Evolutionary conservation across 2,329 filamentous ascomycete genomes (phyloP), one percentile per base, ranked within the genome.

Genomic region (Xylaria sp.): DNA sequence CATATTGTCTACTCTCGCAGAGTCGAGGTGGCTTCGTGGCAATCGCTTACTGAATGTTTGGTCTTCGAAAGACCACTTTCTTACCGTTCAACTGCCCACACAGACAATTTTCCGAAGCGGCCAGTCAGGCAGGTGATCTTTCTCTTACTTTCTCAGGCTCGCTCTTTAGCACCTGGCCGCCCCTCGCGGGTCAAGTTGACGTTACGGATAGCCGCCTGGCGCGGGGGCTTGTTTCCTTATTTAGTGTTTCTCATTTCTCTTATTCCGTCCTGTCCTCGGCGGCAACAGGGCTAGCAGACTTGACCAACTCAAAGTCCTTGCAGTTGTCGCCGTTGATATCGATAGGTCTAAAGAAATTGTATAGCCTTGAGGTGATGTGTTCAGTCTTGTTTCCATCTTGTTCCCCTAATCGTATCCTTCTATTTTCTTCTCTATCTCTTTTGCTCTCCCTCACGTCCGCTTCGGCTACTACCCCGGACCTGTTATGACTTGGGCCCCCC

Each of bases 11-110:
- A 56, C 62, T 65, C 62, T 65, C 50, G 57, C 44, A 52, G 53
- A 52, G 45, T 54, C 54, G 50, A 52, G 52, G 60, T 61, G 62
- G 64, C 63, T 70, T 70, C 68, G 68, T 70, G 68, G 68, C 68
- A 68, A 34, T 53, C 60, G 59, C 68, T 68, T 52, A 69, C 62
- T 69, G 66, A 65, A 57, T 50, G 56, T 54, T 49, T 37, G 46
- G 46, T 52, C 47, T 58, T 60, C 52, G 49, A 62, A 49, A 56
- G 44, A 52, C 48, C 50, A 54, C 39, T 55, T 39, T 51, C 41
- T 48, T n/a, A n/a, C 21, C 29, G 22, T 47, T 39, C 42, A 53
- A 39, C 59, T 60, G 52, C 59, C 60, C 59, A 57, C 61, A 60
- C 57, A 50, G 56, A 59, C 50, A 60, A 59, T 58, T 53, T 48